Percentiles rank a stretch among this genome's conserved stretches.
Conservation (phyloP, 345 rosid genomes). For the Hibiscus mutabilis region DNA sequence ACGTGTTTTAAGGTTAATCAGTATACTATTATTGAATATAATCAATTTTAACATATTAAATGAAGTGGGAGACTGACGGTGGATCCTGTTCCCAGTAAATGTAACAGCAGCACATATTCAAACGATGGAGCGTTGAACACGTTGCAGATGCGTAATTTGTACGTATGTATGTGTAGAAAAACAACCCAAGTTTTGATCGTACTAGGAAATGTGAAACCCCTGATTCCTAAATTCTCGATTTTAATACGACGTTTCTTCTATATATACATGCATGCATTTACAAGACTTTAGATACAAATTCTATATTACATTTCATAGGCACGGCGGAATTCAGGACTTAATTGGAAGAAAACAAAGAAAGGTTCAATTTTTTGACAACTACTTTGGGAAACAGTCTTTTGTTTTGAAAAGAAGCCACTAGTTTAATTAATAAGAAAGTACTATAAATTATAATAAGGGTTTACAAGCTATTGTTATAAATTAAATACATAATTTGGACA, state of each 20-base stretch:
- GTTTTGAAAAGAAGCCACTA: too few species aligned
- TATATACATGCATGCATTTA: not conserved
- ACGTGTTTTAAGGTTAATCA: too few species aligned
- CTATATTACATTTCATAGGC: not conserved
- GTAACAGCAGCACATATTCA: not conserved
- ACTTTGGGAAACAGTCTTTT: too few species aligned
- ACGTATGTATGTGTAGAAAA: not conserved
- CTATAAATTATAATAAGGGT: too few species aligned
- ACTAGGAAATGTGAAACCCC: not conserved
- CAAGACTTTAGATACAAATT: not conserved
- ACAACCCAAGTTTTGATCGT: not conserved
- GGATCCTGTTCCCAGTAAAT: too few species aligned
- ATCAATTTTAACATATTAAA: too few species aligned
- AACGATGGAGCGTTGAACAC: not conserved
- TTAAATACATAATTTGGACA: too few species aligned
- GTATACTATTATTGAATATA: too few species aligned
- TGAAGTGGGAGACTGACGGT: too few species aligned
- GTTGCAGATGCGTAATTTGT: not conserved
- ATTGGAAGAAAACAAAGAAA: not conserved
- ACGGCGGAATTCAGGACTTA: not conserved
- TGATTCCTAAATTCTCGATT: not conserved
- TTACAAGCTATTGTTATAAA: too few species aligned
- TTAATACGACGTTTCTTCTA: not conserved
- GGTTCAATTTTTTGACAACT: not conserved
- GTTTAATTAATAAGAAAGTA: too few species aligned